Evolutionary conservation across 495 filamentous ascomycete species (phyloP).

Genomic region (Gamarada debralockiae): DNA sequence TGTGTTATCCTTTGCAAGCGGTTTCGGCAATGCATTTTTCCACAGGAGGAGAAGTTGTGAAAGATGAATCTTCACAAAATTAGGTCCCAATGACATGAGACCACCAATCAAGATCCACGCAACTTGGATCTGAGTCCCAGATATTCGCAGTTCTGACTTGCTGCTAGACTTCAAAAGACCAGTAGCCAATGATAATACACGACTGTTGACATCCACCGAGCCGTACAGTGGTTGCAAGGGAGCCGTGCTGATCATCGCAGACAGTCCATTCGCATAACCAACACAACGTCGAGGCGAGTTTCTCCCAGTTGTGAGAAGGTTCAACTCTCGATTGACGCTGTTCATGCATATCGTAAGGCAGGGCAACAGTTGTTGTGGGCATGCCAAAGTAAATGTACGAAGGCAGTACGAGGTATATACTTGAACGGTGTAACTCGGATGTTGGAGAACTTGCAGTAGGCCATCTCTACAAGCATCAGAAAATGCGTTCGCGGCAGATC

Average conservation of each 20-base stretch:
- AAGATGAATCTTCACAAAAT: constrained; percentile 98
- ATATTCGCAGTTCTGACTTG: constrained; percentile 84
- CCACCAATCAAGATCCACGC: constrained; percentile 97
- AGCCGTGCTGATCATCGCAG: constrained; percentile 86
- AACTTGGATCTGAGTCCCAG: constrained; percentile 92
- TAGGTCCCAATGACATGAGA: constrained; percentile 92
- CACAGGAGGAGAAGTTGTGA: constrained; percentile 93
- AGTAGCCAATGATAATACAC: constrained; percentile 86
- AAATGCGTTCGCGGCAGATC: constrained; percentile 71
- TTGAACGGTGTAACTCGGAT: constrained; percentile 95
- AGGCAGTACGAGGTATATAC: constrained; percentile 81
- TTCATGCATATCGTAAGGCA: constrained; percentile 97
- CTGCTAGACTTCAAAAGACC: constrained; percentile 90
- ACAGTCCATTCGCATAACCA: constrained; percentile 90
- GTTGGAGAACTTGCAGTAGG: constrained; percentile 85
- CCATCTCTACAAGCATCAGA: constrained; percentile 82
- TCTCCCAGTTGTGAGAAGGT: constrained; percentile 67
- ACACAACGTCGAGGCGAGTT: constrained; percentile 81
- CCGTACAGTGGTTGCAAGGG: constrained; percentile 86
- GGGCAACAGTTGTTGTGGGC: constrained; percentile 84
- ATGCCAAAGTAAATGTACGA: constrained; percentile 82
- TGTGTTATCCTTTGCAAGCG: constrained; percentile 85
- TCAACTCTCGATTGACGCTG: constrained; percentile 82
- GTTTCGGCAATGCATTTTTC: constrained; percentile 95
- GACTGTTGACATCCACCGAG: constrained; percentile 90